Base-by-base conservation (phyloP, 2,329 filamentous ascomycete species). In the Diaporthe ampelina region DNA sequence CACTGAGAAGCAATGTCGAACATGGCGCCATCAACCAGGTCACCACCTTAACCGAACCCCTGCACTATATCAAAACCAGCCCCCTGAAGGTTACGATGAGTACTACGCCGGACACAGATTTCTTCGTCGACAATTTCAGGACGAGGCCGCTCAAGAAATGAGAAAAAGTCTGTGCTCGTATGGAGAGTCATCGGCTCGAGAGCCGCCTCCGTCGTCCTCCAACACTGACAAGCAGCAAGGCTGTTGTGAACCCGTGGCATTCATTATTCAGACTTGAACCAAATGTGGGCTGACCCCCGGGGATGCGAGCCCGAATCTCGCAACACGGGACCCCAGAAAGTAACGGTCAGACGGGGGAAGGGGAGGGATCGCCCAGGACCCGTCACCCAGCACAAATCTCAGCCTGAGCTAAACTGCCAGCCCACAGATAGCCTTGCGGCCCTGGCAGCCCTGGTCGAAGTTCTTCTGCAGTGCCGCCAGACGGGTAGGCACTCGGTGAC, bases 331-430 rank as follows among this genome's bases (percentile, higher is more conserved):
- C 57, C 45, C 35, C 57, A 61, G 57, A 63, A 45, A 52, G 19
- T 45, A 54, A 52, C 58, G 57, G 57, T 72, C 45, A 63, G 58
- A 50, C 57, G 48, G 43, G 45, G 61, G 43, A 17, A 26, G 63
- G 48, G 63, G 32, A 54, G 32, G 57, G 70, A 72, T 72, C 57
- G 43, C 63, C 67, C 48, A 52, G 45, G 72, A 61, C 68, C 73
- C 67, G 65, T 72, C 72, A 72, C 54, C 73, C 67, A 70, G 74
- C 72, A 74, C 54, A 75, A 43, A 69, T 75, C 74, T 75, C 74
- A 75, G 74, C 74, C 74, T 75, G 68, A 74, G 61, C 74, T 75
- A 71, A 70, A 68, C 26, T 13, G 48, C n/a, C 15, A 48, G 54
- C 32, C 37, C 43, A 56, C 32, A 63, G 57, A 56, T n/a, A 72